Conservation (phyloP, 169 alveolate genomes). For the Cystoisospora suis region DNA sequence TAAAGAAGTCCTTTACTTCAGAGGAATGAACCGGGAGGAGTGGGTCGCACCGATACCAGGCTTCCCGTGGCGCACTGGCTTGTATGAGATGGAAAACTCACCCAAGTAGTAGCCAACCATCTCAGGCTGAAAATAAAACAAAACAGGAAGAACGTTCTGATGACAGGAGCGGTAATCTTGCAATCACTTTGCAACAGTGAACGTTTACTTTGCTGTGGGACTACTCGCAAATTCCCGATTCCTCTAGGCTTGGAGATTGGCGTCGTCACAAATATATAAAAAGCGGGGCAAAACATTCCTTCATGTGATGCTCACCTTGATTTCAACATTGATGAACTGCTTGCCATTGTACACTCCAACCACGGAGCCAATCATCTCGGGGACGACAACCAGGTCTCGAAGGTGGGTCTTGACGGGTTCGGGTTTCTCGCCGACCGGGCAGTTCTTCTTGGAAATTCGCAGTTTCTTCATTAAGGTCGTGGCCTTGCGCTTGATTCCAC, state of each 20-base stretch:
- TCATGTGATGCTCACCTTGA: slow-evolving; percentile 78
- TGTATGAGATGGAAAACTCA: slow-evolving; percentile 98
- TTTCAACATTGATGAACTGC: slow-evolving; percentile 95
- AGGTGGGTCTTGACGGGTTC: slow-evolving; percentile 96
- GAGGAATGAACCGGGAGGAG: slow-evolving; percentile 66
- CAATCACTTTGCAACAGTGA: too few relatives aligned
- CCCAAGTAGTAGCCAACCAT: slow-evolving; percentile 99
- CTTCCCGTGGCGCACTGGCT: slow-evolving; percentile 98
- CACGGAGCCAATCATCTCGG: slow-evolving; percentile 97
- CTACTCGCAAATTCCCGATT: neutral
- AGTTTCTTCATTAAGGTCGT: slow-evolving; percentile 93
- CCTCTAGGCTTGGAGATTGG: neutral
- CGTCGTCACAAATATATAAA: neutral
- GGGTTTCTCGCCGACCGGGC: slow-evolving; percentile 93
- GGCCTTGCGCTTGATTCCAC: slow-evolving; percentile 83
- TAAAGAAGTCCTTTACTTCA: slow-evolving; percentile 63
- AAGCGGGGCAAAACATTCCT: too few relatives aligned
- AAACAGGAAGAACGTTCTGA: neutral
- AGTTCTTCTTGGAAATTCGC: slow-evolving; percentile 85
- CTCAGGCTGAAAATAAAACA: slow-evolving; percentile 85
- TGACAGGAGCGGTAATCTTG: too few relatives aligned
- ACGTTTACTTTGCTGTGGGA: too few relatives aligned
- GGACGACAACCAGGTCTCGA: slow-evolving; percentile 93
- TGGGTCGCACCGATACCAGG: slow-evolving; percentile 96
- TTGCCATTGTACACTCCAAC: slow-evolving; percentile 98